These are phyloP conservation scores for Linnemannia exigua DNA, from an alignment of 192 early-diverging fungal species.

Conservation along the genomic window DNA sequence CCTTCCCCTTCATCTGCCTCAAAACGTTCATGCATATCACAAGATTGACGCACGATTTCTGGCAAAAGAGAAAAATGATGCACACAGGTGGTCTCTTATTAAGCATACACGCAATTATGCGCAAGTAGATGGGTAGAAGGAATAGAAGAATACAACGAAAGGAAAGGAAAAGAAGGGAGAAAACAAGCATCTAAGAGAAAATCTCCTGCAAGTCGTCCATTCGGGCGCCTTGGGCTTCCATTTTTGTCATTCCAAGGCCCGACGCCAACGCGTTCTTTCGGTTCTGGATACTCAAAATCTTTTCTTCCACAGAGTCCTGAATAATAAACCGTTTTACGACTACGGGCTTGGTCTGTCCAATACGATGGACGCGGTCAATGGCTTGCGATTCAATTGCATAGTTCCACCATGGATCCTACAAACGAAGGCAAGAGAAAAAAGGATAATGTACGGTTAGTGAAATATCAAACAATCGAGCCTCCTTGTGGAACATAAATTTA, in stretches of 20 bases:
- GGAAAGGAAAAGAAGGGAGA: neutral
- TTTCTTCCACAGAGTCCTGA: constrained; percentile 85
- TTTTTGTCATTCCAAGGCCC: constrained; percentile 63
- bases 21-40: neutral
- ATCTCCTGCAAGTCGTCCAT: constrained; percentile 65
- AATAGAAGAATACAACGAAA: neutral
- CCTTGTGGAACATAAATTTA: neutral
- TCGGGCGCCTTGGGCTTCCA: constrained; percentile 55
- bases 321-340: constrained; percentile 79
- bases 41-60: no score
- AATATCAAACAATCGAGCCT: no score
- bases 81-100: neutral
- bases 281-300: constrained; percentile 84
- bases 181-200: constrained; percentile 46
- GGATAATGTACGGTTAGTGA: neutral
- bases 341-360: constrained; percentile 78
- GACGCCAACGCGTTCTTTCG: constrained; percentile 77
- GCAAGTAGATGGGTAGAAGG: neutral
- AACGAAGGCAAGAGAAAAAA: neutral
- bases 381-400: constrained; percentile 84
- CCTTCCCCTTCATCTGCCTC: neutral
- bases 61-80: neutral
- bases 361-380: constrained; percentile 85
- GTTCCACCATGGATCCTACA: constrained; percentile 84
- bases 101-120: neutral